Base-by-base conservation (phyloP, 2,329 filamentous ascomycete genomes). In the Ceratocystis huliohia region DNA sequence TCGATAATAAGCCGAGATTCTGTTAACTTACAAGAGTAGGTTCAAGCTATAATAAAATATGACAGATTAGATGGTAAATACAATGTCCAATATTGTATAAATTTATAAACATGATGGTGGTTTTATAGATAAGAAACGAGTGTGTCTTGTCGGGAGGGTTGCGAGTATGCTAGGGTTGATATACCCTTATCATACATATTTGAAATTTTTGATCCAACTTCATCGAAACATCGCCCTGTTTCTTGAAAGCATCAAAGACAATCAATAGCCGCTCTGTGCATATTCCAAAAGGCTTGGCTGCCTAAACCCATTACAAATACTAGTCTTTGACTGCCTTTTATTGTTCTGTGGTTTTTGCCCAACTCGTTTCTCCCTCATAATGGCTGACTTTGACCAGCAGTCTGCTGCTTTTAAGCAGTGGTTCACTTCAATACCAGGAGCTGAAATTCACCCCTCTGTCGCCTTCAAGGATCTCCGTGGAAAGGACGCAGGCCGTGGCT, bases 401-500 rank as follows among this genome's bases (percentile, higher is more conserved):
- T 80, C 81, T 0, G 71, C 74, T 41, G 73, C 71, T 1, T 85
- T 85, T 69, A 70, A 84, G 37, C 69, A 73, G 17, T 85, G 83
- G 83, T 85, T 85, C 73, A 78, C 75, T 65, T 71, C 75, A 4
- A 74, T 79, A 66, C 78, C 81, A 0, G 81, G 81, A 20, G 78
- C 82, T 2, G 80, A 77, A 3, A 83, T 85, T 65, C 82, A 82
- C 66, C 71, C 77, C 1, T 74, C 78, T 30, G 81, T 85, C 61
- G 73, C 78, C 68, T 80, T 85, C 61, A 76, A 75, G 28, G 82
- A 85, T 70, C 72, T 84, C 65, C 76, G 82, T 28, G 72, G 70
- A n/a, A 75, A 76, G 8, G 76, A 77, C 59, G 81, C 81, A 1
- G 83, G 83, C 1, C 77, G 82, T 64, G 83, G 83, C 62, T 83